Conservation (phyloP, 164 flowering plant genomes). For the Taxillus chinensis region DNA sequence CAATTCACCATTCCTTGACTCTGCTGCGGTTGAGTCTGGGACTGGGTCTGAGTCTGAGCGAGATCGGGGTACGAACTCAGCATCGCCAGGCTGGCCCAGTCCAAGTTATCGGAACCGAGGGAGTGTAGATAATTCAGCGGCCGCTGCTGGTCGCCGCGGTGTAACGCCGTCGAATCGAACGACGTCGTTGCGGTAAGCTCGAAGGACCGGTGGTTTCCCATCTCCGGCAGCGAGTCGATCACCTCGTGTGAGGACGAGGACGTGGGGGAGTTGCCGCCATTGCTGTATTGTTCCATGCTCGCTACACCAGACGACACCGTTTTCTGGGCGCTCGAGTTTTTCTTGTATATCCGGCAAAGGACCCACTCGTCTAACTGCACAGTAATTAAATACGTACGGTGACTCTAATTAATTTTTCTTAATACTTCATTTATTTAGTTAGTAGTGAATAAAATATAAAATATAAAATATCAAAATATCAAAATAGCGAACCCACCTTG, state of each 20-base stretch:
- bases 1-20: constrained; percentile 1
- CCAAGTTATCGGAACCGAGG: constrained; percentile 34
- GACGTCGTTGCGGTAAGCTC: constrained; percentile 45
- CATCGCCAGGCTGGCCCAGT: constrained; percentile 44
- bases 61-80: constrained; percentile 21
- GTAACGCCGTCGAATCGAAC: constrained; percentile 12
- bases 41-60: constrained; percentile 7
- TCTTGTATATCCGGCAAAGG: constrained; percentile 71
- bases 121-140: constrained; percentile 11
- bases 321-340: constrained; percentile 39
- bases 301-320: constrained; percentile 10
- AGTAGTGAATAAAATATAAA: too few species aligned
- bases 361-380: constrained; percentile 85
- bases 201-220: constrained; percentile 32
- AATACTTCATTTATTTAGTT: too few species aligned
- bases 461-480: background rate
- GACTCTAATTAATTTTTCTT: background rate
- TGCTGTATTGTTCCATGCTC: constrained; percentile 33
- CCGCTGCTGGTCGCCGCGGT: constrained; percentile 21
- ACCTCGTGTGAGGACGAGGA: constrained; percentile 60
- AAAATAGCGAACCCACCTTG: constrained; percentile 22
- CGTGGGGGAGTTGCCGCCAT: constrained; percentile 30
- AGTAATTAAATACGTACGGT: too few species aligned
- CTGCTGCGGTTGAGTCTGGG: too few species aligned
- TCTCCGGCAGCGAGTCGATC: constrained; percentile 57